These are phyloP conservation scores for Ganoderma lingzhi DNA, from an alignment of 1,284 basidiomycete genomes.

Conservation along the genomic window DNA sequence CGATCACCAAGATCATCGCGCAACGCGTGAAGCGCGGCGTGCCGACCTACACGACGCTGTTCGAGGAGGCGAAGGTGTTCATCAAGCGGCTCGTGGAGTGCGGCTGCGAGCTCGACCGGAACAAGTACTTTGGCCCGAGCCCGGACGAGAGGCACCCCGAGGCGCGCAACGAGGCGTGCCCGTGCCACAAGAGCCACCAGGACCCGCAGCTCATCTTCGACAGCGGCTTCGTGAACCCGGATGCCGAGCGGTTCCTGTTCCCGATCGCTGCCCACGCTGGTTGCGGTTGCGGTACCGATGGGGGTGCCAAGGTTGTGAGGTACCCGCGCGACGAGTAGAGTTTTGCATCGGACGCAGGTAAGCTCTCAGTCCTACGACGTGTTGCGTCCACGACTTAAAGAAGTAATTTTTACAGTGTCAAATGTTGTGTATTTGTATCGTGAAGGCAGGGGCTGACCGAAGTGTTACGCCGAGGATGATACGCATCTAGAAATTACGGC, in stretches of 20 bases:
- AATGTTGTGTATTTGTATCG: background rate
- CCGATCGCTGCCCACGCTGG: background rate
- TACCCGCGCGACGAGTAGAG: slow-evolving; percentile 1
- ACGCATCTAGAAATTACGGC: background rate
- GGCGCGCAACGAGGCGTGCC: background rate
- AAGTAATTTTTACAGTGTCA: background rate
- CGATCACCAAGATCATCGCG: background rate
- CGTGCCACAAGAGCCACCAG: slow-evolving; percentile 7
- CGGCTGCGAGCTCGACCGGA: background rate
- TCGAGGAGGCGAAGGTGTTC: slow-evolving; percentile 3
- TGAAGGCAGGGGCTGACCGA: background rate
- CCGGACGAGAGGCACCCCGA: slow-evolving; percentile 2
- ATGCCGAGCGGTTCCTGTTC: background rate
- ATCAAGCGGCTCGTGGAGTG: background rate
- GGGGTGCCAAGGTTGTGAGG: background rate
- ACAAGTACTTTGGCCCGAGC: slow-evolving; percentile 2
- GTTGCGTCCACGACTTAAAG: background rate
- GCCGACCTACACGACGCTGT: background rate
- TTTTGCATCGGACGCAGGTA: background rate
- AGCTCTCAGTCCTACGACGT: background rate
- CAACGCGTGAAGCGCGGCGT: slow-evolving; percentile 1
- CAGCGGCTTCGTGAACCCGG: slow-evolving; percentile 1
- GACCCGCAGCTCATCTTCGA: slow-evolving; percentile 9
- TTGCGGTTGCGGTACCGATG: background rate
- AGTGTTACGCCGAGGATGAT: background rate